Percentiles rank a stretch among this genome's conserved stretches.
Evolutionary conservation across 192 early-diverging fungal genomes (phyloP).

Genomic region (Umbelopsis sp.): DNA sequence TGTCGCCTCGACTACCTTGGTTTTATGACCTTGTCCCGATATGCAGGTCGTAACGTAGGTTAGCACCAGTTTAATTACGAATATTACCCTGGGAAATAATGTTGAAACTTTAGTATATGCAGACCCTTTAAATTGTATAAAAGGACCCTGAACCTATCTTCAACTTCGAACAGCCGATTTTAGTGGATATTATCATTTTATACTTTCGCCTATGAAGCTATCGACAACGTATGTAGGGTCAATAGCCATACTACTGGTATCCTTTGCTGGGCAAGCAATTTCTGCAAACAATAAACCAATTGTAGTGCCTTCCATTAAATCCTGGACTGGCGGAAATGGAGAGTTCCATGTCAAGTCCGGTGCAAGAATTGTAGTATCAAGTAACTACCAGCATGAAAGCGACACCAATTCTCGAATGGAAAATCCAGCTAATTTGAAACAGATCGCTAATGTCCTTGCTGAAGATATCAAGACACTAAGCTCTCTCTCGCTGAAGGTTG

Average conservation of each 20-base stretch:
- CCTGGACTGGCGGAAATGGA: background rate
- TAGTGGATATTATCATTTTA: too few species aligned
- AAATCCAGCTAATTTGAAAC: constrained; percentile 7
- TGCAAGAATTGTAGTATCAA: background rate
- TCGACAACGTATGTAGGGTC: too few species aligned
- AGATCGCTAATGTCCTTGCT: background rate
- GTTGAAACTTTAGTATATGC: too few species aligned
- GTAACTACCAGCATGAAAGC: background rate
- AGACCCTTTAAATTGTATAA: too few species aligned
- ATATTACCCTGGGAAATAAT: too few species aligned
- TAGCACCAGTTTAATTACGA: too few species aligned
- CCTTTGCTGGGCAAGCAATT: background rate
- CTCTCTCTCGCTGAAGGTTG: background rate
- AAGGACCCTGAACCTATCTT: too few species aligned
- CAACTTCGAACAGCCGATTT: too few species aligned
- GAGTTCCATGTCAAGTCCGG: background rate
- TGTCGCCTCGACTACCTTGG: too few species aligned
- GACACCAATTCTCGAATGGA: constrained; percentile 10
- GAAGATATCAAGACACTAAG: background rate
- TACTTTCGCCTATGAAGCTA: too few species aligned
- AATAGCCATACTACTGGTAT: background rate
- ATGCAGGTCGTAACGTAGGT: too few species aligned
- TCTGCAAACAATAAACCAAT: background rate
- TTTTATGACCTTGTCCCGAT: too few species aligned
- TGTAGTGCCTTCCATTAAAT: constrained; percentile 1